phyloP scores from a whole-genome alignment of 495 filamentous ascomycete genomes.

The Diplogelasinospora grovesii region DNA sequence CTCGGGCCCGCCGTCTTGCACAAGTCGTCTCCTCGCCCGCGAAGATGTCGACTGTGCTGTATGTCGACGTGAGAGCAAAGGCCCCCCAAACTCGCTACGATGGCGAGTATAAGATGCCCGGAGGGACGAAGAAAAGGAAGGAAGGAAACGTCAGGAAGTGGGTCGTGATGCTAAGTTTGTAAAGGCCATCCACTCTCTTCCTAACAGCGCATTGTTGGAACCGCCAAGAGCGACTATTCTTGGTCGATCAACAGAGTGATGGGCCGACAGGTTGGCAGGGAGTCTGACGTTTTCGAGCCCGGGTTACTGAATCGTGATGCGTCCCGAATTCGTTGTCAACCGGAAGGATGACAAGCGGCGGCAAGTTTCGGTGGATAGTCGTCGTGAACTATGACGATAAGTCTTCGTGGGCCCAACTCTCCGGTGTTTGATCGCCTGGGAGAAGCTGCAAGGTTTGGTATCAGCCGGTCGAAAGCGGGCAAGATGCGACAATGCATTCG shows the following conservation, averaged over 20 bases:
- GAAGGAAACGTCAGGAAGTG: constrained; percentile 6
- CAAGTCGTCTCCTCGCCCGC: constrained; percentile 49
- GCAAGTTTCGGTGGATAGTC: too few species aligned
- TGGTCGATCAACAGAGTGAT: constrained; percentile 10
- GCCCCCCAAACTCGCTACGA: constrained; percentile 11
- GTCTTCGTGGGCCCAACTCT: constrained; percentile 7
- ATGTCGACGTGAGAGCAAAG: constrained; percentile 21
- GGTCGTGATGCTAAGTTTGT: constrained; percentile 9
- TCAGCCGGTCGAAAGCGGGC: constrained; percentile 19
- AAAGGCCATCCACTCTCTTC: constrained; percentile 7
- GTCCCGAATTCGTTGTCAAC: neutral
- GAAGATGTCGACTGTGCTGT: constrained; percentile 45
- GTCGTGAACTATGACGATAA: too few species aligned
- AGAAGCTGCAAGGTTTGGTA: constrained; percentile 12
- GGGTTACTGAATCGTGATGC: constrained; percentile 6
- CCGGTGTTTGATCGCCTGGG: constrained; percentile 31
- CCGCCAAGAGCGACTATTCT: constrained; percentile 9
- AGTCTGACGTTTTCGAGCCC: constrained; percentile 1
- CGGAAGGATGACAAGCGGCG: neutral
- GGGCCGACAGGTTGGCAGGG: neutral
- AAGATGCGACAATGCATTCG: constrained; percentile 15
- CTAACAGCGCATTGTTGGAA: constrained; percentile 20
- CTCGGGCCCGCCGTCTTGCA: constrained; percentile 36
- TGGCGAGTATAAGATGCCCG: constrained; percentile 10
- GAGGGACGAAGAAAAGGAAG: constrained; percentile 9